Percentiles rank a stretch among this genome's conserved stretches.
These are phyloP conservation scores for Flaveria linearis DNA, from an alignment of 129 eudicot species.

Conservation along the genomic window DNA sequence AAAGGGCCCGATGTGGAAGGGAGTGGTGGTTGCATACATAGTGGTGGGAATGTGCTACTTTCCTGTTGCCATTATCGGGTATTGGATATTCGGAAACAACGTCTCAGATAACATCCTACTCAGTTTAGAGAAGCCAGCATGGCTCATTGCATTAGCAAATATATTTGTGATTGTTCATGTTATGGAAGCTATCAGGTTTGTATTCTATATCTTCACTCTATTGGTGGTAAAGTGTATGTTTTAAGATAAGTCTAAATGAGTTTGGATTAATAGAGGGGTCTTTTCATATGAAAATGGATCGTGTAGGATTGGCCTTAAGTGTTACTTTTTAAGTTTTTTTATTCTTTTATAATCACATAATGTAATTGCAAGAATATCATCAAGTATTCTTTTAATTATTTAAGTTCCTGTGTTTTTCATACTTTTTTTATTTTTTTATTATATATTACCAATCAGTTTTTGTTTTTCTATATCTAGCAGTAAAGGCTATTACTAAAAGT, in stretches of 20 bases:
- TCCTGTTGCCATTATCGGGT: constrained; percentile 57
- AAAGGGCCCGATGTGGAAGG: constrained; percentile 68
- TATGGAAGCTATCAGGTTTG: constrained; percentile 71
- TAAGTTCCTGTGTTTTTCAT: too few relatives aligned
- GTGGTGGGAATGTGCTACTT: constrained; percentile 61
- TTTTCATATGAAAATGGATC: background rate
- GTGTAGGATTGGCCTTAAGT: background rate
- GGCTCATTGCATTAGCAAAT: constrained; percentile 63
- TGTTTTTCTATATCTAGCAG: background rate
- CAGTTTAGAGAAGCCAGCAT: constrained; percentile 46
- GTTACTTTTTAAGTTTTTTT: background rate
- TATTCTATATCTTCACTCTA: background rate
- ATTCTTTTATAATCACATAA: background rate
- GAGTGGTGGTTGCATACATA: constrained; percentile 55
- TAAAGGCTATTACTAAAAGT: background rate
- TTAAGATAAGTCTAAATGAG: background rate
- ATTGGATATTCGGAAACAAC: constrained; percentile 45
- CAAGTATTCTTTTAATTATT: too few relatives aligned
- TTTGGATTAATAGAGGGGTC: background rate
- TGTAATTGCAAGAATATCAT: too few relatives aligned
- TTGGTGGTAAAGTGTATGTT: background rate
- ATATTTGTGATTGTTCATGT: constrained; percentile 59
- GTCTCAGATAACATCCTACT: constrained; percentile 51
- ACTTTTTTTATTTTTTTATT: too few relatives aligned
- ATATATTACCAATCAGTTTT: background rate